Conservation (phyloP, 257 asterid genomes). For the Marsdenia floribunda region DNA sequence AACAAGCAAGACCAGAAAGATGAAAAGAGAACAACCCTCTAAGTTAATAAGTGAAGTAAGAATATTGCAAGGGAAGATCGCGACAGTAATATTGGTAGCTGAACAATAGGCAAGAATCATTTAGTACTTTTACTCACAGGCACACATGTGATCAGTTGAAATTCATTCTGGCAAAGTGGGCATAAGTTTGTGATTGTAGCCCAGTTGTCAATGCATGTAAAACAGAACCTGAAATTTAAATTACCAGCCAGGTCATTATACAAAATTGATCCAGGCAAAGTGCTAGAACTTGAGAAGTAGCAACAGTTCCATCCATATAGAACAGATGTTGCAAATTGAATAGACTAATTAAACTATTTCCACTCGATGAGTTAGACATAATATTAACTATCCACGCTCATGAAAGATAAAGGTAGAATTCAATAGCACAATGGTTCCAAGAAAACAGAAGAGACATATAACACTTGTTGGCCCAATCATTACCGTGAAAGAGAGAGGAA, state of each 20-base stretch:
- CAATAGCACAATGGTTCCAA: not conserved
- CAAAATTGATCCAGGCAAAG: constrained; percentile 21
- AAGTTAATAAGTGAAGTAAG: constrained; percentile 9
- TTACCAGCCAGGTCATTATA: constrained; percentile 12
- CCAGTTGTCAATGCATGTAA: constrained; percentile 99
- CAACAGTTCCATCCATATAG: not conserved
- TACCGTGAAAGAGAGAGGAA: not conserved
- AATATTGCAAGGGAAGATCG: not conserved
- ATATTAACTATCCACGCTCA: too few species aligned
- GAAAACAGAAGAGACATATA: not conserved
- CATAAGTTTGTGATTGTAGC: constrained; percentile 94
- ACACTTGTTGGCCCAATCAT: not conserved
- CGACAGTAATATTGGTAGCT: not conserved
- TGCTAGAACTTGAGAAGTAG: constrained; percentile 6
- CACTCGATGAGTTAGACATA: not conserved
- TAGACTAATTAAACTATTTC: not conserved
- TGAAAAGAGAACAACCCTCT: constrained; percentile 1
- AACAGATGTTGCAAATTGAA: not conserved
- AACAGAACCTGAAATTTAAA: constrained; percentile 89
- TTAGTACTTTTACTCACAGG: constrained; percentile 65
- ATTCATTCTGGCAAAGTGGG: constrained; percentile 96
- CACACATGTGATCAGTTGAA: constrained; percentile 96
- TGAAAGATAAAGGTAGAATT: not conserved
- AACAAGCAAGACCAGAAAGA: not conserved
- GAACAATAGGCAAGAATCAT: constrained; percentile 13